Evolutionary conservation across 2,329 filamentous ascomycete genomes (phyloP), one percentile per base, ranked within the genome.

Genomic region (Hymenoscyphus fructigenus): DNA sequence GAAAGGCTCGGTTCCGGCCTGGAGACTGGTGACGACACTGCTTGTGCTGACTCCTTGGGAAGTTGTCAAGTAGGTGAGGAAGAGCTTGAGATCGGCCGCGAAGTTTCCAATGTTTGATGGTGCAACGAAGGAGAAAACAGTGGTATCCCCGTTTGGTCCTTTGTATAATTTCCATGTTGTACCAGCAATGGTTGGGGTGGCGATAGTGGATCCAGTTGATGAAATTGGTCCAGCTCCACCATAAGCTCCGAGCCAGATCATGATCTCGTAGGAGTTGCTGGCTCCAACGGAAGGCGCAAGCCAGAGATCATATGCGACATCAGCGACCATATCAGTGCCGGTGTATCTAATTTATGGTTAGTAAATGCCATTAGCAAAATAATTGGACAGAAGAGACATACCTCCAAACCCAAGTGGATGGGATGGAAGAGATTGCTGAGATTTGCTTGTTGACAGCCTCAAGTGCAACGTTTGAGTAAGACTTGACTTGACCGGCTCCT

Each of bases 231-330:
- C 84, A 1, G 83, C 84, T 60, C 82, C 82, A 23, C 83, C 84
- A 53, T 86, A 76, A 38, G 83, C 83, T 4, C 77, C 81, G 38
- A 85, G 77, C 86, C 87, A 89, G 69, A 89, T 81, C 87, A 89
- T 89, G 70, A 89, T 78, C 76, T 89, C 87, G 71, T 85, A 88
- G 69, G 84, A 78, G n/a, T 62, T 60, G 15, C 29, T 36, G 7
- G 60, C 64, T 20, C 80, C 79, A 28, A 78, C 78, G 55, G 82
- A 79, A 26, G 75, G 71, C 3, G 78, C 77, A 20, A 85, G 85
- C 77, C 88, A 89, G 60, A 88, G 75, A 72, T 88, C 85, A 71
- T 87, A 88, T 5, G 85, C 79, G 20, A 89, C 86, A 71, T 89
- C 81, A 57, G 84, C 83, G 36, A 84, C 77, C 58, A 87, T 74